Evolutionary conservation across 1,139 yeast species (phyloP).

Genomic region (Debaryomyces sp.): DNA sequence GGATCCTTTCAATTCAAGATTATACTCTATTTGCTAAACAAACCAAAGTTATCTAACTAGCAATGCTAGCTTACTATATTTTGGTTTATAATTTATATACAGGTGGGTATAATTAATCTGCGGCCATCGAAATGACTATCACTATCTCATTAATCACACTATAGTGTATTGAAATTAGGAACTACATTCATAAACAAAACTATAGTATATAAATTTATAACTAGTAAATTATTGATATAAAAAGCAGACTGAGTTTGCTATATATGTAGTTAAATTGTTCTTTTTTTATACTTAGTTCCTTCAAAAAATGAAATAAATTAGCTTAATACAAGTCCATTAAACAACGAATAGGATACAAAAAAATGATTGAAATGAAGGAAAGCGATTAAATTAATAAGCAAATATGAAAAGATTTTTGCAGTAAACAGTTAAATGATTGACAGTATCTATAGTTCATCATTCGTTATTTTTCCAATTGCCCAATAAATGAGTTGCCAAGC

Average conservation of each 20-base stretch:
- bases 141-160: not conserved
- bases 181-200: not conserved
- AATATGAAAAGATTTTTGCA: not conserved
- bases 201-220: not conserved
- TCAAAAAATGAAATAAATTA: conserved; percentile 1
- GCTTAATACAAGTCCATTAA: not conserved
- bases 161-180: not conserved
- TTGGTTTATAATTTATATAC: not conserved
- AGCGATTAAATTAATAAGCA: not conserved
- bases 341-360: not conserved
- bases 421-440: not conserved
- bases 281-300: not conserved
- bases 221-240: conserved; percentile 1
- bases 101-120: not conserved
- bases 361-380: conserved; percentile 1
- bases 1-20: not conserved
- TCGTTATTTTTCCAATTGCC: conserved; percentile 33
- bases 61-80: not conserved
- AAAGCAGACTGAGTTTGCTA: not conserved
- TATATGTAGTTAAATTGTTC: not conserved
- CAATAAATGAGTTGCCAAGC: conserved; percentile 40
- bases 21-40: not conserved
- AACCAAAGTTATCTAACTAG: not conserved
- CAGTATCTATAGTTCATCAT: conserved; percentile 11
- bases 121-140: not conserved